phyloP scores from a whole-genome alignment of 2,329 filamentous ascomycete genomes.

The Pseudogymnoascus sp. region DNA sequence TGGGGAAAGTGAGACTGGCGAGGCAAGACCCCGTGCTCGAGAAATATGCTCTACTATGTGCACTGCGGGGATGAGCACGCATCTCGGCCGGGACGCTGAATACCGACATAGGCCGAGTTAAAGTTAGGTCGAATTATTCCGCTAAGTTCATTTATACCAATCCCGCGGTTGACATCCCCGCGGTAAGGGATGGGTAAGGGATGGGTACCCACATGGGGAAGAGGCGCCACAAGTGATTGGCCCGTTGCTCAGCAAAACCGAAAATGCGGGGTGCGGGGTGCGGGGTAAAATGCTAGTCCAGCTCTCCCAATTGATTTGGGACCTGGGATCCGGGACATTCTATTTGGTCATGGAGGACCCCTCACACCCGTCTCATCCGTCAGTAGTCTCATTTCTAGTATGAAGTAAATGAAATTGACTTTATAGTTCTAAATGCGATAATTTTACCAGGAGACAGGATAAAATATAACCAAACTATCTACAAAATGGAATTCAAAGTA shows the following conservation, averaged over 20 bases:
- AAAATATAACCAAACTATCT: neutral
- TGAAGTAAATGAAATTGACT: neutral
- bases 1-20: neutral
- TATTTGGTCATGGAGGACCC: too few relatives aligned
- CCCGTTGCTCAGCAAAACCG: neutral
- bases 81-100: neutral
- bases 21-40: neutral
- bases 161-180: neutral
- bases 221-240: too few relatives aligned
- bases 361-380: too few relatives aligned
- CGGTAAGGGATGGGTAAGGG: too few relatives aligned
- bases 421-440: neutral
- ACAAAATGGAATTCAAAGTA: neutral
- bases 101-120: neutral
- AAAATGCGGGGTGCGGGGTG: neutral
- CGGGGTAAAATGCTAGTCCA: neutral
- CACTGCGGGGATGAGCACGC: neutral
- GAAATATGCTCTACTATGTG: neutral
- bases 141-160: neutral
- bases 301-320: neutral
- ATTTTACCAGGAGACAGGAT: neutral
- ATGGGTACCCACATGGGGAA: too few relatives aligned
- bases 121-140: neutral
- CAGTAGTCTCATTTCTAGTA: neutral
- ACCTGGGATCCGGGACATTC: too few relatives aligned